These are phyloP conservation scores for Fomitiporia mediterranea DNA, from an alignment of 1,284 basidiomycete species.

Conservation along the genomic window DNA sequence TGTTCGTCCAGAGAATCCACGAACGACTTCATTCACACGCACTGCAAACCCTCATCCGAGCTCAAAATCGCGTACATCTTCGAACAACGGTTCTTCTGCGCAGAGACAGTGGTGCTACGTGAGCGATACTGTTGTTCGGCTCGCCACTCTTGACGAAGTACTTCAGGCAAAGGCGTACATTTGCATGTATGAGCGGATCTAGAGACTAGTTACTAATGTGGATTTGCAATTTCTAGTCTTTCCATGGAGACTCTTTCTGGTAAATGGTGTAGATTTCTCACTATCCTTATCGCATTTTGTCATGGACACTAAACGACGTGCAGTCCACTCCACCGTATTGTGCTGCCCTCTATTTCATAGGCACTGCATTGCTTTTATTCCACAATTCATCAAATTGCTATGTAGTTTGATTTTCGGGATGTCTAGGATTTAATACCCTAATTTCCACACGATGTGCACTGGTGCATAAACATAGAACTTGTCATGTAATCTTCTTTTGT, in stretches of 20 bases:
- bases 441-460: background rate
- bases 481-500: background rate
- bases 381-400: too few species aligned
- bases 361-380: too few species aligned
- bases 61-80: slow-evolving; percentile 24
- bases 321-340: background rate
- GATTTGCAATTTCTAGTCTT: too few species aligned
- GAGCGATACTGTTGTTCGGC: slow-evolving; percentile 76
- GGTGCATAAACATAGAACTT: background rate
- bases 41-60: slow-evolving; percentile 8
- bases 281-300: slow-evolving; percentile 4
- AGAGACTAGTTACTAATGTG: too few species aligned
- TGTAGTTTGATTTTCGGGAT: too few species aligned
- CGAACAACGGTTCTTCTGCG: slow-evolving; percentile 21
- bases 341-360: too few species aligned
- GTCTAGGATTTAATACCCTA: background rate
- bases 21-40: slow-evolving; percentile 20
- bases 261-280: background rate
- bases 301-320: background rate
- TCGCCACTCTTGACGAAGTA: slow-evolving; percentile 82
- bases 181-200: slow-evolving; percentile 78
- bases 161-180: slow-evolving; percentile 88
- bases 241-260: too few species aligned
- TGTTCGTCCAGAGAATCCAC: slow-evolving; percentile 19
- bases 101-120: slow-evolving; percentile 86